A percentile compares a stretch with the other conserved stretches of the same genome.
Evolutionary conservation across 1,284 basidiomycete genomes (phyloP).

Genomic region (Cutaneotrichosporon spelunceum): DNA sequence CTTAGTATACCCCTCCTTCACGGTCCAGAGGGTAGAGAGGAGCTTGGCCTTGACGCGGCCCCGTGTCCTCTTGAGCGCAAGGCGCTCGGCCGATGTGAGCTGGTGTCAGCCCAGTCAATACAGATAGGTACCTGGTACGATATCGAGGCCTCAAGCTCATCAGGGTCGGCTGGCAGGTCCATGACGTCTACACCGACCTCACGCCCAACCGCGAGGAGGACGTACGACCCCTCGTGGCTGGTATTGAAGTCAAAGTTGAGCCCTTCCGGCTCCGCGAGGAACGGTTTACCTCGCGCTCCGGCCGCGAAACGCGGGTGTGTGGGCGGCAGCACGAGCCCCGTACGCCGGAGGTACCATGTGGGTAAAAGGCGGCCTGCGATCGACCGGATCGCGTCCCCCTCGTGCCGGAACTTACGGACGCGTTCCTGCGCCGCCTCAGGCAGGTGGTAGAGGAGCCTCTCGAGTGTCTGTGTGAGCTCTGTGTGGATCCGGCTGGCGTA

Average conservation of each 20-base stretch:
- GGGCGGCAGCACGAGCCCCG: conserved; percentile 17
- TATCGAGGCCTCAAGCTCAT: conserved; percentile 20
- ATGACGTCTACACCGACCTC: conserved; percentile 45
- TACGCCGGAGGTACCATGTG: conserved; percentile 36
- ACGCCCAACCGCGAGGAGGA: conserved; percentile 30
- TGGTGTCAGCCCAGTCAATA: conserved; percentile 21
- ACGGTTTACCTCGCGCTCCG: conserved; percentile 39
- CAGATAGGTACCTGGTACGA: conserved; percentile 24
- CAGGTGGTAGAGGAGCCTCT: conserved; percentile 27
- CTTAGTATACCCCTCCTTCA: conserved; percentile 47
- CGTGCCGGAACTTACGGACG: conserved; percentile 35
- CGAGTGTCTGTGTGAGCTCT: conserved; percentile 24
- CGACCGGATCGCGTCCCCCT: conserved; percentile 33
- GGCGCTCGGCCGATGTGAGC: conserved; percentile 32
- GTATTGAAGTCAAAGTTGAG: conserved; percentile 44
- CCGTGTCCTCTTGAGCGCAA: conserved; percentile 15
- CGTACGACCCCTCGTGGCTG: conserved; percentile 42
- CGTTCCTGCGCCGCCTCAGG: conserved; percentile 27
- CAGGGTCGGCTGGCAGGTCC: conserved; percentile 30
- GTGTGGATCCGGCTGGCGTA: not conserved
- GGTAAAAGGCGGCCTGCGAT: conserved; percentile 37
- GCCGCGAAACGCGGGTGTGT: conserved; percentile 26
- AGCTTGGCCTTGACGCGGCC: conserved; percentile 23
- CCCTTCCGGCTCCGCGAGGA: conserved; percentile 26
- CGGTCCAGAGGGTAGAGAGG: conserved; percentile 41